Evolutionary conservation across 1,139 yeast genomes (phyloP), one percentile per base, ranked within the genome.

Genomic region (Saccharomyces hybrid): DNA sequence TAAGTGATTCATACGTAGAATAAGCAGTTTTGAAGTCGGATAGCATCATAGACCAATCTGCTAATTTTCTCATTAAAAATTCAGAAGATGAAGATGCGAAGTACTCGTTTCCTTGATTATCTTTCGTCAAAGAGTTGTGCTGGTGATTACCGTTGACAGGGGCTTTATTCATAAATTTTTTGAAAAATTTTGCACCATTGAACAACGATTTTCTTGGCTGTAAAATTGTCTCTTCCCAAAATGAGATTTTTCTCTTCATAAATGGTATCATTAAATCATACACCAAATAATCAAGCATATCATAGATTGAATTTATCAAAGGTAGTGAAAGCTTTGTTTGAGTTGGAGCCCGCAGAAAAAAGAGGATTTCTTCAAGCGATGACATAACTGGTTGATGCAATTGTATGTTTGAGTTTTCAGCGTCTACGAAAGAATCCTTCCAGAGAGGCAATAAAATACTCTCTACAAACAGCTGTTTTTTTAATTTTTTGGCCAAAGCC

Each of bases 41-140:
- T 26, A 91, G 73, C 81, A 93, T 88, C 63, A 93, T 81, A 6
- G 93, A 83, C 89, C 96, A 89, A 69, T 93, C 99, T 0, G 96
- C 98, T 47, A 93, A 73, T 65, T 87, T 86, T 52, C 98, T 75
- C 34, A 90, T 76, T 50, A 81, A 78, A 62, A 89, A 88, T 64
- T 90, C 97, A 0, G 86, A 80, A 0, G 91, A 77, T 1, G 82
- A 59, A 0, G 67, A 63, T 9, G 62, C 47, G 30, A 67, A 66
- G 50, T 63, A 64, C 42, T 60, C 61, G 16, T 58, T 59, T 1
- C 68, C 70, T 20, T 55, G 49, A 9, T 48, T 49, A 47, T 63
- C 67, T 41, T 55, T 61, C 1, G 59, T 54, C 4, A 60, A 49
- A 6, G 59, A 52, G 26, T 57, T 83, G 79, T 59, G 88, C 75